Evolutionary conservation across 73 alveolate species (phyloP).

Genomic region (Tetrahymena thermophila): DNA sequence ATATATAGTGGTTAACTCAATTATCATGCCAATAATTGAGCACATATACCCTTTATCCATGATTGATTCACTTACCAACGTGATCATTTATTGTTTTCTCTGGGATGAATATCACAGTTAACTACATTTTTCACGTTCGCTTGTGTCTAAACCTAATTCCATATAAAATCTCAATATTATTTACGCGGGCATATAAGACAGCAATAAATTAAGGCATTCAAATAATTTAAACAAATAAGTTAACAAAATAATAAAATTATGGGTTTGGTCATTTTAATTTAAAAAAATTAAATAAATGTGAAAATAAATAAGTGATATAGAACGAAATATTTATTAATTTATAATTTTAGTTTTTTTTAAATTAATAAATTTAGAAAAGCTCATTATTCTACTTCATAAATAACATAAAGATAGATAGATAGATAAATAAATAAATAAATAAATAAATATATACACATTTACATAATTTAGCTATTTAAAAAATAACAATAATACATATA

Average conservation of each 20-base stretch:
- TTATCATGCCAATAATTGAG: background rate
- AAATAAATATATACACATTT: too few species aligned
- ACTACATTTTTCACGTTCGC: background rate
- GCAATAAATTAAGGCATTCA: background rate
- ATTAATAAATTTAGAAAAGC: too few species aligned
- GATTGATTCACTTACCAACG: background rate
- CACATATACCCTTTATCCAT: background rate
- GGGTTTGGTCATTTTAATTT: background rate
- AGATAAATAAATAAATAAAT: too few species aligned
- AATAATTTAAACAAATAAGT: background rate
- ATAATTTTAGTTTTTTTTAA: background rate
- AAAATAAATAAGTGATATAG: background rate
- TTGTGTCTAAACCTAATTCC: constrained; percentile 1
- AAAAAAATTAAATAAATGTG: background rate
- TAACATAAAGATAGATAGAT: too few species aligned
- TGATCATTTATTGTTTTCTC: background rate
- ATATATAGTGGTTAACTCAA: background rate
- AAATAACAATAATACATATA: too few species aligned
- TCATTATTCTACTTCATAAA: too few species aligned
- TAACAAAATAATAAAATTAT: background rate
- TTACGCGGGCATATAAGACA: background rate
- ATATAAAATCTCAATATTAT: background rate
- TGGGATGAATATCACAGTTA: background rate
- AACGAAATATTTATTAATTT: background rate
- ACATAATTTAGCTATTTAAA: too few species aligned